Base-by-base conservation (phyloP, 2,329 filamentous ascomycete species). In the Geosmithia putterillii region DNA sequence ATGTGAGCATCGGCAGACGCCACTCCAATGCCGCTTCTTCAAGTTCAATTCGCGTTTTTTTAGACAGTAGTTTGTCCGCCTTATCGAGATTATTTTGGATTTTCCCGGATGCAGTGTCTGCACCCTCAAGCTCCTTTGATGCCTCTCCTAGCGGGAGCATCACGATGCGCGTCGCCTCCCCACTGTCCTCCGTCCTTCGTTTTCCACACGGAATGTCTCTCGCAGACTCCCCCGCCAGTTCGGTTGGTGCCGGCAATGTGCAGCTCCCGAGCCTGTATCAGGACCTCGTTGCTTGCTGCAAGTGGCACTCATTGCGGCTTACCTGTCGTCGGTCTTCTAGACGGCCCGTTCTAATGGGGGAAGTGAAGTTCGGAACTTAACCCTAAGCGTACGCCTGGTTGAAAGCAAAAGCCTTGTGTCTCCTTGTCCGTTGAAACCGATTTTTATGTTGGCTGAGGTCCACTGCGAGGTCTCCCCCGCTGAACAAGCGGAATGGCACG, bases 351-450 rank as follows among this genome's bases (percentile, higher is more conserved):
- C 50, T 44, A 51, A 51, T 58, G 56, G 67, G 65, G 75, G 73
- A 76, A 81, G 77, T 70, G 70, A 69, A 65, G 69, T 65, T 82
- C 80, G 86, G 85, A 89, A 89, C 85, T 89, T 94, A 95, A 94
- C 89, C 89, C 89, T 95, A 95, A 84, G 74, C 69, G 69, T 64
- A 68, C 59, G 63, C 69, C 79, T 83, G 84, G 86, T 78, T 75
- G 61, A 53, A 48, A 9, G 15, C 10, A 9, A 32, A 32, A 85
- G 83, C 73, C 57, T 88, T 84, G 79, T 78, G 77, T 32, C 71
- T 42, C 72, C 67, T 28, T 81, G 83, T 32, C 28, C 79, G 79
- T 79, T 64, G 73, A 66, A 73, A 65, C 67, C 69, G 68, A 73
- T 72, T 78, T 89, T 60, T 88, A 88, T 57, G 64, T 60, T 54